These are phyloP conservation scores for Solanum okadae DNA, from an alignment of 257 asterid genomes.

Conservation along the genomic window DNA sequence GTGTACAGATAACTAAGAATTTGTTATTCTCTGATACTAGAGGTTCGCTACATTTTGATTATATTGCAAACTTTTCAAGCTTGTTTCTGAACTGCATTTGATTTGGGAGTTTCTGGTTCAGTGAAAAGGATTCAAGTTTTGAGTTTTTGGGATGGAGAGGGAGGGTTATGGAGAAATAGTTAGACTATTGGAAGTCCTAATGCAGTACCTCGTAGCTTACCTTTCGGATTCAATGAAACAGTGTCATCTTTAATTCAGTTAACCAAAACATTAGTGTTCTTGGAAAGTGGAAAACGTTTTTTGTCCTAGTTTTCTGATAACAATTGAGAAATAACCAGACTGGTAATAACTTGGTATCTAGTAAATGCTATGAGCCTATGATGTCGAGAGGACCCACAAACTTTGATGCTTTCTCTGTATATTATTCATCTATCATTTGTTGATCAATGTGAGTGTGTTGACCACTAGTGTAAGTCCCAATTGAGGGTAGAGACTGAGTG, in stretches of 20 bases:
- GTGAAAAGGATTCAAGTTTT: neutral
- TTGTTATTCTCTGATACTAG: neutral
- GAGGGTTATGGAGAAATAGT: neutral
- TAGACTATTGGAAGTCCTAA: neutral
- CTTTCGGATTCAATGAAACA: neutral
- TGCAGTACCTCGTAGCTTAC: neutral
- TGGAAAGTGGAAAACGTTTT: neutral
- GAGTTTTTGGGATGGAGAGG: neutral
- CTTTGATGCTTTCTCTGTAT: neutral
- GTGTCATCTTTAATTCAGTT: neutral
- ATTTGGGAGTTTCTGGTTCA: neutral
- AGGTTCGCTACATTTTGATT: neutral
- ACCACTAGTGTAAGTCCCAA: neutral
- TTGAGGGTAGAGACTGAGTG: neutral
- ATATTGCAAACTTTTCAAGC: neutral
- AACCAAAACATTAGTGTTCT: neutral
- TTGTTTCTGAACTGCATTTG: neutral
- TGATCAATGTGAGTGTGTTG: neutral
- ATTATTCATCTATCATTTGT: neutral
- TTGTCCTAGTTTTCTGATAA: neutral
- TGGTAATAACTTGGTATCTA: neutral
- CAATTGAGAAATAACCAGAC: neutral
- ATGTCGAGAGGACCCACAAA: neutral
- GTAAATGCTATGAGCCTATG: neutral
- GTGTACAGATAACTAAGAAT: neutral